Evolutionary conservation across 164 flowering plant genomes (phyloP).

Genomic region (Vitis labrusca): DNA sequence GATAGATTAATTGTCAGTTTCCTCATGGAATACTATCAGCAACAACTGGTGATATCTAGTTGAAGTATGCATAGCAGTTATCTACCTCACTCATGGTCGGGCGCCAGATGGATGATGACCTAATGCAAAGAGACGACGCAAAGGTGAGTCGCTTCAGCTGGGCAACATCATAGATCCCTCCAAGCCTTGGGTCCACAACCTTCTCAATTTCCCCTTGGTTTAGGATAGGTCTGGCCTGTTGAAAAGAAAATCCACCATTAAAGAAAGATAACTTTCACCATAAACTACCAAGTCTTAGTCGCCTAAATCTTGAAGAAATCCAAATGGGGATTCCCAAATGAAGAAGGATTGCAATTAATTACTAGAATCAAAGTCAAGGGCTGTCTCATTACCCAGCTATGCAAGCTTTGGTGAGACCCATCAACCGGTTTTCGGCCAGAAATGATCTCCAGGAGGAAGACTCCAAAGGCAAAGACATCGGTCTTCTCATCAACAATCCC

Average conservation of each 20-base stretch:
- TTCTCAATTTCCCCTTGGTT: constrained; percentile 51
- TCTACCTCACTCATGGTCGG: constrained; percentile 87
- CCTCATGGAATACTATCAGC: no score
- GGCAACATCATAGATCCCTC: constrained; percentile 46
- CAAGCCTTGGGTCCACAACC: constrained; percentile 72
- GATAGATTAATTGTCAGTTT: no score
- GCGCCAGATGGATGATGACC: constrained; percentile 80
- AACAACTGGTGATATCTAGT: no score
- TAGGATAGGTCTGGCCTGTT: constrained; percentile 73
- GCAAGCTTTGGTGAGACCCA: constrained; percentile 79
- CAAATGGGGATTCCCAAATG: neutral
- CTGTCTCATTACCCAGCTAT: constrained; percentile 67
- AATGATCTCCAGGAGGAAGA: constrained; percentile 72
- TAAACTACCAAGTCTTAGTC: neutral
- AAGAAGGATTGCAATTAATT: neutral
- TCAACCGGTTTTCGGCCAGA: constrained; percentile 86
- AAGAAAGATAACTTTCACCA: neutral
- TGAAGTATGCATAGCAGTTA: neutral
- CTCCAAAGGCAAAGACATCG: constrained; percentile 95
- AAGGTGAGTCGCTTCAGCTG: constrained; percentile 61
- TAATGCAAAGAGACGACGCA: constrained; percentile 81
- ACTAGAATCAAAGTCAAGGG: neutral
- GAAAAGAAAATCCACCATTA: neutral
- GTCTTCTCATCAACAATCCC: constrained; percentile 99
- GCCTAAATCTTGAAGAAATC: constrained; percentile 1